Evolutionary conservation across 495 filamentous ascomycete genomes (phyloP).

Genomic region (Sporormia fimetaria): DNA sequence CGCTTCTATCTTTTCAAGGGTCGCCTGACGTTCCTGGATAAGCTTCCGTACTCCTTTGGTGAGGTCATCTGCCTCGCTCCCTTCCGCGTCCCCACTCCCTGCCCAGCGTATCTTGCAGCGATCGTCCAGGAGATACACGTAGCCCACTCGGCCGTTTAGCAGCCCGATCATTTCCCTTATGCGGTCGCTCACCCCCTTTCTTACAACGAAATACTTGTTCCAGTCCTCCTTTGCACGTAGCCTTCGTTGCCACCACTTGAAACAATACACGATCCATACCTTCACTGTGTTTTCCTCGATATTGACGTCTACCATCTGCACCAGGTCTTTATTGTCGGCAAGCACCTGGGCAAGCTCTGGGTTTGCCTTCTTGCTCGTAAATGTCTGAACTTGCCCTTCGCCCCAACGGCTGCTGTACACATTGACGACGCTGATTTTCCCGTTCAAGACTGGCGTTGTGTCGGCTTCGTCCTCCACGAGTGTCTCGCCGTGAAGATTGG

Average conservation of each 20-base stretch:
- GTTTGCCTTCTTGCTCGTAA: slow-evolving; percentile 52
- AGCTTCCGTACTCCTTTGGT: slow-evolving; percentile 58
- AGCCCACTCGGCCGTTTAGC: slow-evolving; percentile 81
- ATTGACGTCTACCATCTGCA: slow-evolving; percentile 75
- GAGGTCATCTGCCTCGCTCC: slow-evolving; percentile 58
- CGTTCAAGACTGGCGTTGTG: slow-evolving; percentile 60
- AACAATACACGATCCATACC: slow-evolving; percentile 59
- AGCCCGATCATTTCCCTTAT: slow-evolving; percentile 69
- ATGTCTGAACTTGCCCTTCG: slow-evolving; percentile 63
- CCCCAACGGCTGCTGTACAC: slow-evolving; percentile 78
- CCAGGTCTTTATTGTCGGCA: slow-evolving; percentile 36
- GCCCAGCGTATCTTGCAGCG: slow-evolving; percentile 90
- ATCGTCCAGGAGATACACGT: slow-evolving; percentile 83
- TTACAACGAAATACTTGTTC: slow-evolving; percentile 71
- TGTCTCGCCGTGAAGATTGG: slow-evolving; percentile 74
- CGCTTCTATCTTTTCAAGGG: neutral
- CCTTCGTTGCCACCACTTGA: slow-evolving; percentile 49
- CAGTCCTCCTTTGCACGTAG: slow-evolving; percentile 49
- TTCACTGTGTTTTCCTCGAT: slow-evolving; percentile 71
- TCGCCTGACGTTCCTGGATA: slow-evolving; percentile 42
- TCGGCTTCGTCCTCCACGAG: slow-evolving; percentile 45
- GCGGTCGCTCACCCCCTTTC: slow-evolving; percentile 58
- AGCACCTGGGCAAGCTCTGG: slow-evolving; percentile 49
- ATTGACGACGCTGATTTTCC: slow-evolving; percentile 63
- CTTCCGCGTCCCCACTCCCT: slow-evolving; percentile 65